Conservation (phyloP, 2,329 filamentous ascomycete species). For the Colletotrichum plurivorum region DNA sequence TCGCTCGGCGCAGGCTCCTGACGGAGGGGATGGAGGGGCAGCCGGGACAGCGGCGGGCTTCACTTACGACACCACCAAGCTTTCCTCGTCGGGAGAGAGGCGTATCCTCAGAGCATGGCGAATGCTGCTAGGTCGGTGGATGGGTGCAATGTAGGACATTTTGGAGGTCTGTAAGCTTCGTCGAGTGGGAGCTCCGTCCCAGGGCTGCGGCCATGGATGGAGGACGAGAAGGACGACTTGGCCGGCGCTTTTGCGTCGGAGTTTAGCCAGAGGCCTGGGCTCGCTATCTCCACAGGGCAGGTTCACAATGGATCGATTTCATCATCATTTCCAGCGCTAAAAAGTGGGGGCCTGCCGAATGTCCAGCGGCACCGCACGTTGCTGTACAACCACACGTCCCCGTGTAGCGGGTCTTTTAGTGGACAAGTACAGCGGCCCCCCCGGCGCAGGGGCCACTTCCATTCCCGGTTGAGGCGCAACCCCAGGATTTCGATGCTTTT, state of each 20-base stretch:
- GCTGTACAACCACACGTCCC: not conserved
- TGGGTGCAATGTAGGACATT: constrained; percentile 96
- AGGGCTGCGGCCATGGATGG: constrained; percentile 26
- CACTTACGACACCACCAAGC: constrained; percentile 85
- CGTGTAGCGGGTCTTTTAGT: too few species aligned
- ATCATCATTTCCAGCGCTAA: constrained; percentile 30
- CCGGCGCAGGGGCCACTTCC: constrained; percentile 14
- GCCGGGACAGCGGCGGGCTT: not conserved
- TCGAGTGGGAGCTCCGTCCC: constrained; percentile 35
- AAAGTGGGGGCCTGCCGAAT: not conserved
- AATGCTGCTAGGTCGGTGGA: constrained; percentile 92
- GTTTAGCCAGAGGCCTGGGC: constrained; percentile 37
- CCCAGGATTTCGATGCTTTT: constrained; percentile 1
- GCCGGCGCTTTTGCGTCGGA: constrained; percentile 34
- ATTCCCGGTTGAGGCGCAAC: not conserved
- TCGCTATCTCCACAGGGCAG: not conserved
- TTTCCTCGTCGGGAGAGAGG: constrained; percentile 75
- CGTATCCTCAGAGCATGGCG: constrained; percentile 87
- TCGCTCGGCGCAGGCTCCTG: not conserved
- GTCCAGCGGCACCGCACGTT: not conserved
- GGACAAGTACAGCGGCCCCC: not conserved
- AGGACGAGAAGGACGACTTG: constrained; percentile 12
- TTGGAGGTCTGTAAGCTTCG: constrained; percentile 36
- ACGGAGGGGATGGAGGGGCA: constrained; percentile 16
- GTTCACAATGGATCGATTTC: constrained; percentile 17